Evolutionary conservation across 2,329 filamentous ascomycete genomes (phyloP), one percentile per base, ranked within the genome.

Genomic region (Hirsutella minnesotensis): DNA sequence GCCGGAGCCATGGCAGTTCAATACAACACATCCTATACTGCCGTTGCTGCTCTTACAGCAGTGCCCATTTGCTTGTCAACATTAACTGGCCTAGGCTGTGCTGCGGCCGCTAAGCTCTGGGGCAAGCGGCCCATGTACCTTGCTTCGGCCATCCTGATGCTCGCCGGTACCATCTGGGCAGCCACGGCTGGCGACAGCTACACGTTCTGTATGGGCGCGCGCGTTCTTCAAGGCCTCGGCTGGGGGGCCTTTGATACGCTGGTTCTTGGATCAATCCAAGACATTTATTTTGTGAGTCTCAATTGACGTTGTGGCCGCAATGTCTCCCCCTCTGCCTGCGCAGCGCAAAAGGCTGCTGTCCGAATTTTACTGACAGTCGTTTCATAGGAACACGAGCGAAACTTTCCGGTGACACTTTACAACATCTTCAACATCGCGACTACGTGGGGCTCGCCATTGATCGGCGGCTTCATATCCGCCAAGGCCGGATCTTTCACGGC

Each of bases 241-340:
- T 77, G 75, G 70, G 75, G 75, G 5, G 67, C 69, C 10, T 75
- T 78, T 46, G 75, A 79, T 49, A 68, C 66, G 5, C 56, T 79
- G 33, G 61, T 75, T 24, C 56, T 70, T 27, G 66, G 64, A 2
- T 72, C 69, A 2, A 70, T 79, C 39, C 66, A 73, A 38, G 75
- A 79, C 49, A 71, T 70, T 2, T 79, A 68, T 53, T 78, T 74
- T 51, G 73, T 77, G 54, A 56, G 70, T 56, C 9, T n/a, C 9
- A 35, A 4, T n/a, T 9, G 12, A n/a, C n/a, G 3, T 31, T 10
- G 20, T 38, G 9, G 20, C 8, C 22, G 5, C 10, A 5, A 4
- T 10, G 21, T 21, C 10, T 5, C 18, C 7, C 9, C 3, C 18
- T n/a, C 24, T 34, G 19, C 20, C 30, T 9, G 15, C 15, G n/a